Evolutionary conservation across 2,329 filamentous ascomycete species (phyloP).

Genomic region (Pseudogymnoascus sp.): DNA sequence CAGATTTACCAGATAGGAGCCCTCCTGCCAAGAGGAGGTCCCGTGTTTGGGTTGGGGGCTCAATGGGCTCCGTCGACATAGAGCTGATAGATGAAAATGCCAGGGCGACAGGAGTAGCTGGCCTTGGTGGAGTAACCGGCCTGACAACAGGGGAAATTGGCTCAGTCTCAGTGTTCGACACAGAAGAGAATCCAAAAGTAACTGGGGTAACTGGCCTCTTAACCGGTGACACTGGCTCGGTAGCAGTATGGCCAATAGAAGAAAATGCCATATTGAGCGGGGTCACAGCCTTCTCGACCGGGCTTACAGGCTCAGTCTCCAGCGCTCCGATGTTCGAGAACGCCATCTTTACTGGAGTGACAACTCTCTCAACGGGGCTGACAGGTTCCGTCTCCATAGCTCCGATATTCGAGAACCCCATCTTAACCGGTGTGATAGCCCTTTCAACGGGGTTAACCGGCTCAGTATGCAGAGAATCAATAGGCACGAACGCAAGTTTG

Average conservation of each 20-base stretch:
- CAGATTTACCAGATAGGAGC: slow-evolving; percentile 41
- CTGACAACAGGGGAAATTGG: slow-evolving; percentile 33
- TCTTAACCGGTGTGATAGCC: slow-evolving; percentile 9
- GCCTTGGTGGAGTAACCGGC: slow-evolving; percentile 14
- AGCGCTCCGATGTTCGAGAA: slow-evolving; percentile 32
- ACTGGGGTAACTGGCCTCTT: slow-evolving; percentile 14
- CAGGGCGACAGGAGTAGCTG: slow-evolving; percentile 19
- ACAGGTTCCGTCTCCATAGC: not conserved
- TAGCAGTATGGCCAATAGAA: slow-evolving; percentile 24
- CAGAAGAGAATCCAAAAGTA: slow-evolving; percentile 31
- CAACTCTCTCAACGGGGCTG: not conserved
- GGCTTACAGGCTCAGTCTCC: slow-evolving; percentile 19
- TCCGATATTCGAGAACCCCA: slow-evolving; percentile 27
- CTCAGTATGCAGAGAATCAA: slow-evolving; percentile 24
- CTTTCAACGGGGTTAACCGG: slow-evolving; percentile 28
- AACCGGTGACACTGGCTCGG: slow-evolving; percentile 26
- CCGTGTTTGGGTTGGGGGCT: slow-evolving; percentile 27
- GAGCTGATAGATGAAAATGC: slow-evolving; percentile 26
- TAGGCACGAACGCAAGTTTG: slow-evolving; percentile 33
- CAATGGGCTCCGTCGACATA: slow-evolving; percentile 26
- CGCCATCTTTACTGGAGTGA: slow-evolving; percentile 25
- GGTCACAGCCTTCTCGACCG: slow-evolving; percentile 11
- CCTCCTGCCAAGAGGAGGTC: slow-evolving; percentile 23
- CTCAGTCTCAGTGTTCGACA: slow-evolving; percentile 36
- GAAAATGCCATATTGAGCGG: slow-evolving; percentile 27